Base-by-base conservation (phyloP, 768 basidiomycete genomes). In the Baorangia bicolor region DNA sequence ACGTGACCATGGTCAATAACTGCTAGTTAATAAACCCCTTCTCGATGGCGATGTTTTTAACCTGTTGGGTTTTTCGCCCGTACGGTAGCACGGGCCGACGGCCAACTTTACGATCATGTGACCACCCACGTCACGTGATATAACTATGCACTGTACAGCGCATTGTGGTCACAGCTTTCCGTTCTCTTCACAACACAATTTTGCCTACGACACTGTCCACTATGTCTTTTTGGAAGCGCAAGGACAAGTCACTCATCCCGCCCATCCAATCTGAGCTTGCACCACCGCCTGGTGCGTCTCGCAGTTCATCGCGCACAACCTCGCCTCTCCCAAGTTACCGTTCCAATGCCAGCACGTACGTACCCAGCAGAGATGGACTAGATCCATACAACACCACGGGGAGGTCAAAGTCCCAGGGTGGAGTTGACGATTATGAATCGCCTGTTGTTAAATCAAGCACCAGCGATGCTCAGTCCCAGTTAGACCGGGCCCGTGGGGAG, bases 401-500 rank as follows among this genome's bases (percentile, higher is more conserved):
- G 49, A 63, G 37, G 54, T 64, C 69, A 43, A 63, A 62, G 41
- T 63, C 70, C 21, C 70, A 73, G 47, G 57, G 53, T 38, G 55
- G 25, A 3, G 49, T 57, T 38, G 67, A 73, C 57, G 70, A 69
- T 56, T 58, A 62, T 47, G 68, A 65, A 21, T 37, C 61, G 11
- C 27, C 58, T 42, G 40, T n/a, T 13, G 14, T 23, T 2, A 49
- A 63, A 33, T 42, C 58, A 40, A 50, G 20, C 35, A 42, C 53
- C 13, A 28, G 25, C 47, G 71, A 69, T 54, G 43, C 59, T 45
- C 75, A 88, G 61, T 60, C 55, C 47, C 75, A 88, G 58, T 63
- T 86, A 42, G 83, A 89, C 58, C 74, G 76, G 30, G 88, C 89
- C 69, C 85, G 91, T 43, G 81, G 75, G 40, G 89, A 88, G 60